These are phyloP conservation scores for Backusella westeae DNA, from an alignment of 192 early-diverging fungal species.

Conservation along the genomic window DNA sequence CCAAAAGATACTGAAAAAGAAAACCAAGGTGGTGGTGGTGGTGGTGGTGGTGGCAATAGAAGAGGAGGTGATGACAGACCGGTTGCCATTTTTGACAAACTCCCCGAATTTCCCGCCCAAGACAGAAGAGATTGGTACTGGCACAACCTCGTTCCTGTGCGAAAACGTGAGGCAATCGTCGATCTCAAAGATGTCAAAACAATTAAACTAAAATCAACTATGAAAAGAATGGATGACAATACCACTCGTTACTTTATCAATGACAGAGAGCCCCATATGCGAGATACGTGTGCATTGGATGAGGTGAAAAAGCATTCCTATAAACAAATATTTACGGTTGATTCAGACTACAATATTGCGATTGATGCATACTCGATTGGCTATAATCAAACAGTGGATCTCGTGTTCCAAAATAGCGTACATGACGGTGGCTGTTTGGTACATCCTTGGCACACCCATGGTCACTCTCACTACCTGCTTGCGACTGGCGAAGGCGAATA, in stretches of 20 bases:
- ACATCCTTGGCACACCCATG: slow-evolving; percentile 40
- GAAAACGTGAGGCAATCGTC: not conserved
- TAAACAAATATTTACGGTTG: not conserved
- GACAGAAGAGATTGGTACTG: slow-evolving; percentile 14
- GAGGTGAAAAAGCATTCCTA: not conserved
- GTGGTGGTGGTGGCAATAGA: not conserved
- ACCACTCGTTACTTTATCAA: slow-evolving; percentile 18
- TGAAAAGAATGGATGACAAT: not conserved
- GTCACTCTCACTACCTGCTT: slow-evolving; percentile 30
- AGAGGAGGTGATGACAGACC: not conserved
- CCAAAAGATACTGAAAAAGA: not conserved
- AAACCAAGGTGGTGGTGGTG: not conserved
- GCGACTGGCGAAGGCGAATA: slow-evolving; percentile 25
- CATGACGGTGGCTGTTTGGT: slow-evolving; percentile 12
- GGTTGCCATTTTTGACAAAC: not conserved
- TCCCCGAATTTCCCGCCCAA: slow-evolving; percentile 11
- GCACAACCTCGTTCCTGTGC: slow-evolving; percentile 3
- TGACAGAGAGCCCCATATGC: slow-evolving; percentile 1
- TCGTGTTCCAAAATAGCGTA: slow-evolving; percentile 30
- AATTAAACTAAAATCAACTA: not conserved
- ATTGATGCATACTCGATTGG: slow-evolving; percentile 18
- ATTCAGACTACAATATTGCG: slow-evolving; percentile 13
- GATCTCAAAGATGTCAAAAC: slow-evolving; percentile 14
- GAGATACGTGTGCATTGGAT: not conserved
- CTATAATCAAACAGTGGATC: slow-evolving; percentile 21